These are phyloP conservation scores for Cardiospermum halicacabum DNA, from an alignment of 345 rosid species.

Conservation along the genomic window DNA sequence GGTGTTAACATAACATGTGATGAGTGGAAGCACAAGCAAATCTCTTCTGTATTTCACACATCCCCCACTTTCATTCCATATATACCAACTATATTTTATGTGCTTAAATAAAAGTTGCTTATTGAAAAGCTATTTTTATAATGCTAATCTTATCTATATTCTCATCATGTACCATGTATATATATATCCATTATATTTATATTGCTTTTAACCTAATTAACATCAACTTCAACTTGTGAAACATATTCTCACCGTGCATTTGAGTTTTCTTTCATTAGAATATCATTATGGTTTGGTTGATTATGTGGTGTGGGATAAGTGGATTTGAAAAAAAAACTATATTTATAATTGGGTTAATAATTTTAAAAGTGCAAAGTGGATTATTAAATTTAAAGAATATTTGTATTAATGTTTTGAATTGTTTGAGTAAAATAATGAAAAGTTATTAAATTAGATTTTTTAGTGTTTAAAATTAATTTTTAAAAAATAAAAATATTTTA, in stretches of 20 bases:
- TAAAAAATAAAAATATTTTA: no score
- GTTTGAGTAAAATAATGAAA: no score
- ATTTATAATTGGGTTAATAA: no score
- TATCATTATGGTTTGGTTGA: background rate
- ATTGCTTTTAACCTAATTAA: background rate
- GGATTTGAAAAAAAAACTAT: no score
- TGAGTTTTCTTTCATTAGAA: background rate
- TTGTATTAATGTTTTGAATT: no score
- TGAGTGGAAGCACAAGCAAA: constrained; percentile 26
- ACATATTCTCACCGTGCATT: background rate
- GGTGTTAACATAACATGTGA: constrained; percentile 5
- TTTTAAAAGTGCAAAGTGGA: no score
- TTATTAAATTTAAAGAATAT: no score
- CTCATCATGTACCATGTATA: background rate
- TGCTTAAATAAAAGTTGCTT: background rate
- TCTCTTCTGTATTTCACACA: constrained; percentile 32
- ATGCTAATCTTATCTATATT: constrained; percentile 10
- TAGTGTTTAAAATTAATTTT: no score
- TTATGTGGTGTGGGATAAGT: no score
- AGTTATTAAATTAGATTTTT: no score
- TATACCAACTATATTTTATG: background rate
- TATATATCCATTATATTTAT: background rate
- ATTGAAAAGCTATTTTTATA: constrained; percentile 4
- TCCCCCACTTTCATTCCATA: constrained; percentile 12
- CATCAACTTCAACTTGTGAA: constrained; percentile 1